Evolutionary conservation across 352 stramenopile genomes (phyloP).

Genomic region (Halophytophthora batemanensis): DNA sequence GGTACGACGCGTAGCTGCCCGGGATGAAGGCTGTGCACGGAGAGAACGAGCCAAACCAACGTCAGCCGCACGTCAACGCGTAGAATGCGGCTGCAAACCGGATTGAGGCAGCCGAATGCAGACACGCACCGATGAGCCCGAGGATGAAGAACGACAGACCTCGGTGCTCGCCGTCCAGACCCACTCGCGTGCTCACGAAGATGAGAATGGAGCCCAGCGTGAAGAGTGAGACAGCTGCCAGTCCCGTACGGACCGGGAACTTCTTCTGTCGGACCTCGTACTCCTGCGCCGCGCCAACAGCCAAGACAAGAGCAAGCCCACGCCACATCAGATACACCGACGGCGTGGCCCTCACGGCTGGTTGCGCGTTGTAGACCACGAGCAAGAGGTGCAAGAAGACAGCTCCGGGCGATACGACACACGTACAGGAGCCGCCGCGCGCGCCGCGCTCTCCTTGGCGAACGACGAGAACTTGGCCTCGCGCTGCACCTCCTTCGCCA

Average conservation of each 20-base stretch:
- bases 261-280: slow-evolving; percentile 40
- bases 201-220: slow-evolving; percentile 68
- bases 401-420: background rate
- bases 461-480: slow-evolving; percentile 33
- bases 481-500: slow-evolving; percentile 57
- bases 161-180: slow-evolving; percentile 67
- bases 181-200: slow-evolving; percentile 72
- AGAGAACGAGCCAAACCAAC: background rate
- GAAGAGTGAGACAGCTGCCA: slow-evolving; percentile 72
- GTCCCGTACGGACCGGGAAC: slow-evolving; percentile 73
- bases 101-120: background rate
- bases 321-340: background rate
- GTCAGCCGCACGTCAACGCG: background rate
- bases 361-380: no score
- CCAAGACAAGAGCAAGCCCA: background rate
- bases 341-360: no score
- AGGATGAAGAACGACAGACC: slow-evolving; percentile 78
- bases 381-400: background rate
- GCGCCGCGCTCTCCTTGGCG: slow-evolving; percentile 28
- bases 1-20: slow-evolving; percentile 71
- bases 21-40: slow-evolving; percentile 70
- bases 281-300: slow-evolving; percentile 11
- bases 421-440: slow-evolving; percentile 24
- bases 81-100: background rate
- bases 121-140: slow-evolving; percentile 62